These are phyloP conservation scores for Canna indica DNA, from an alignment of 176 grass and related monocot genomes.

Conservation along the genomic window DNA sequence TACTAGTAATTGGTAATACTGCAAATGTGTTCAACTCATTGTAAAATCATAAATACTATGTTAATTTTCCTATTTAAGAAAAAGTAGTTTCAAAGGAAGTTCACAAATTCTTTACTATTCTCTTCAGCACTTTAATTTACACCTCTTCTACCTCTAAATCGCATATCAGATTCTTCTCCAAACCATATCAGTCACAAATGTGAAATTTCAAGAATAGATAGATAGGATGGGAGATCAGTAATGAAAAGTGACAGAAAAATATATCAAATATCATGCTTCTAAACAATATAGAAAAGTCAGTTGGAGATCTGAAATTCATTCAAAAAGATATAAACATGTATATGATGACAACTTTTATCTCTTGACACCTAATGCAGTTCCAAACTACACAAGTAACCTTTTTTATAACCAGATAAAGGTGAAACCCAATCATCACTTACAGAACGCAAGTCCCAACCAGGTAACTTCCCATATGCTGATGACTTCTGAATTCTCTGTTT, in stretches of 20 bases:
- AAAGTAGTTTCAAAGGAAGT: not conserved
- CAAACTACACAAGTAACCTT: conserved; percentile 8
- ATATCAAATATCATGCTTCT: not conserved
- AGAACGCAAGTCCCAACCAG: conserved; percentile 92
- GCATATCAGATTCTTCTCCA: not conserved
- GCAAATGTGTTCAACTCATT: not conserved
- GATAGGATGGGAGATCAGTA: not conserved
- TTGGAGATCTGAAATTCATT: no score
- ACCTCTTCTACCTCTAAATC: not conserved
- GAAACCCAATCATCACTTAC: conserved; percentile 32
- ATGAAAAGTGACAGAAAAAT: not conserved
- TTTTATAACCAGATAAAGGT: conserved; percentile 4
- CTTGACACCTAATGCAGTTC: no score
- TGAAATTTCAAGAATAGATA: not conserved
- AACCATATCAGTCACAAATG: not conserved
- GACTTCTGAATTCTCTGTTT: conserved; percentile 72
- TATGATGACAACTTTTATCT: no score
- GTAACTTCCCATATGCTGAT: conserved; percentile 78
- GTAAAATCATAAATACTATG: not conserved
- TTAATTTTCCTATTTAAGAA: not conserved
- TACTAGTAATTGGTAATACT: not conserved
- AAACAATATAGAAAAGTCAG: conserved; percentile 1
- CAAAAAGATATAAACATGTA: no score
- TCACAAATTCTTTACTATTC: not conserved
- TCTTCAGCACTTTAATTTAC: not conserved